These are phyloP conservation scores for Brassica rapa DNA, from an alignment of 345 rosid species.

Conservation along the genomic window DNA sequence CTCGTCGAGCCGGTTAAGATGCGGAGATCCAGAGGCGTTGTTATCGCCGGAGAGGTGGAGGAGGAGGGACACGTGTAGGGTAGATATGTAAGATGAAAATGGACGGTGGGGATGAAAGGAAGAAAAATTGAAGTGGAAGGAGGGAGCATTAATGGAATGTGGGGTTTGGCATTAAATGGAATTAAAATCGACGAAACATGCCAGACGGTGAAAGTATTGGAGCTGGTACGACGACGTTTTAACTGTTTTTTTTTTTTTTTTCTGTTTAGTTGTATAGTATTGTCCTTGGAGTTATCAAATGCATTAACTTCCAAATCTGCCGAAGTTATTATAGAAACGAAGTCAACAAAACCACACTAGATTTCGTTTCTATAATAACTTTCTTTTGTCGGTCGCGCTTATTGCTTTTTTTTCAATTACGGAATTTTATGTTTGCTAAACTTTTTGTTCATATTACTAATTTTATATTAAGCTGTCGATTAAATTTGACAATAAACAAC, in stretches of 20 bases:
- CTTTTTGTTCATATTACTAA: background rate
- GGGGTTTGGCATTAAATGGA: slow-evolving; percentile 62
- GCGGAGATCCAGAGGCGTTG: slow-evolving; percentile 98
- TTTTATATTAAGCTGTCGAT: background rate
- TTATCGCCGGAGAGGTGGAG: slow-evolving; percentile 91
- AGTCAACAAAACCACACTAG: slow-evolving; percentile 25
- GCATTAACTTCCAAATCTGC: slow-evolving; percentile 31
- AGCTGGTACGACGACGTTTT: slow-evolving; percentile 17
- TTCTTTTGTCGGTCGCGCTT: background rate
- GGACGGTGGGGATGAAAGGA: slow-evolving; percentile 34
- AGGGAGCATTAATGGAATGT: slow-evolving; percentile 48
- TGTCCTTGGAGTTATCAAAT: slow-evolving; percentile 25
- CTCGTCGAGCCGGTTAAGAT: slow-evolving; percentile 84
- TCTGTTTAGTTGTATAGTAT: background rate
- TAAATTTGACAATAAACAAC: background rate
- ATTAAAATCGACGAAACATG: slow-evolving; percentile 47
- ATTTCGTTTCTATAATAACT: slow-evolving; percentile 44
- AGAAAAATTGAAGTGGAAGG: slow-evolving; percentile 35
- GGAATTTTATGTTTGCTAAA: background rate
- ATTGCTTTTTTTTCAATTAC: background rate
- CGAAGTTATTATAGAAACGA: slow-evolving; percentile 44
- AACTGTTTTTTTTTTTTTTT: background rate
- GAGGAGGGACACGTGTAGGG: slow-evolving; percentile 70
- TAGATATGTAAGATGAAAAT: slow-evolving; percentile 27
- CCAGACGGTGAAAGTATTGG: slow-evolving; percentile 21